Evolutionary conservation across 805 yeast species (phyloP), one percentile per base, ranked within the genome.

Genomic region (Trichomonascus vanleenenianus): DNA sequence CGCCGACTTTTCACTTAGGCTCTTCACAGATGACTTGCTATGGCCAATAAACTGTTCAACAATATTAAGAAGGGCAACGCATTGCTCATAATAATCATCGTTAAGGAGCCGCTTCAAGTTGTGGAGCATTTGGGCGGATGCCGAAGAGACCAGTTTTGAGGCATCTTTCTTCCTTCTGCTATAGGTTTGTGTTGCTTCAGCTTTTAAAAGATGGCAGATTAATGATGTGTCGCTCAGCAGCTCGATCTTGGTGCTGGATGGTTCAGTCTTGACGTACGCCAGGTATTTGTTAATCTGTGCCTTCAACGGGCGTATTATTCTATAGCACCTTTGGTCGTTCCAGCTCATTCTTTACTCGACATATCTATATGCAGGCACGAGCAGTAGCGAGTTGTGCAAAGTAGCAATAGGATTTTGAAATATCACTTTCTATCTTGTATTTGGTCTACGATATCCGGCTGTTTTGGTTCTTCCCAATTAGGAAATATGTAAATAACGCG

Each of bases 221-320:
- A 33, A 16, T 5, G 18, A 5, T 33, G 36, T 33, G 7, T 7
- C 9, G 4, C 7, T 7, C 9, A 9, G 15, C 7, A 14, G 7
- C 18, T 33, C 18, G 18, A 33, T 33, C 36, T 33, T 9, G 4
- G 9, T 22, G 8, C 27, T 22, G 8, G 15, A 33, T 14, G 36
- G 15, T 8, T 12, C 25, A n/a, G 27, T 8, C 8, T n/a, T 30
- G 4, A 20, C 30, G 18, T 22, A 25, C 10, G 19, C 18, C 3
- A 11, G 16, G 33, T 22, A 43, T 19, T 18, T 35, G 9, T 9
- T 4, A 10, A 43, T 14, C 30, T 43, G 45, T 6, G 31, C 14
- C 35, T 37, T 34, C 12, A 43, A 30, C 5, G 45, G 45, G 6
- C 45, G 22, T 2, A 43, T n/a, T 15, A 19, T 37, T 27, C 45